A percentile compares a stretch with the other conserved stretches of the same genome.
Evolutionary conservation across 768 basidiomycete genomes (phyloP).

Genomic region (Mrakia blollopis): DNA sequence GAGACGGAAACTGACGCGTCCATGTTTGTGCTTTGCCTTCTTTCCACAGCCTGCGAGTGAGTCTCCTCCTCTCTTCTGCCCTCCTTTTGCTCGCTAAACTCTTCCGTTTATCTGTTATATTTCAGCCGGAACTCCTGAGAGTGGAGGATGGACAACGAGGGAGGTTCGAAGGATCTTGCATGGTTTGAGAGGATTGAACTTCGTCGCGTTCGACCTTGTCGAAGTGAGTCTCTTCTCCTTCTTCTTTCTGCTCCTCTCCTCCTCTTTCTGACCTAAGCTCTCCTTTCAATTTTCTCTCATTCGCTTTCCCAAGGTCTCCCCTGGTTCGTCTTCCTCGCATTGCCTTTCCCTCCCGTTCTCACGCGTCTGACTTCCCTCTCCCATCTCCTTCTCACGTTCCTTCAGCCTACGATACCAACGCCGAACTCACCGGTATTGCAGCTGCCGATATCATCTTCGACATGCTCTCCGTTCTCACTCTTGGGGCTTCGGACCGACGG

Average conservation of each 20-base stretch:
- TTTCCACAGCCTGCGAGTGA: not conserved
- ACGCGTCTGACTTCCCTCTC: not conserved
- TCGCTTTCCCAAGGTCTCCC: not conserved
- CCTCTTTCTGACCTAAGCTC: not conserved
- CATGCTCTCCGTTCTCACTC: conserved; percentile 38
- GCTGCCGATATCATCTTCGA: conserved; percentile 36
- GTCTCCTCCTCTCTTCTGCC: conserved; percentile 38
- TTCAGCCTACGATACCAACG: conserved; percentile 40
- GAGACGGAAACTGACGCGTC: not conserved
- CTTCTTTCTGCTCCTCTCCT: not conserved
- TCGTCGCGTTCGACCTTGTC: conserved; percentile 41
- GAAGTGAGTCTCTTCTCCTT: conserved; percentile 33
- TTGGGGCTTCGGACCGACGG: conserved; percentile 5
- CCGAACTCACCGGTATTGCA: conserved; percentile 27
- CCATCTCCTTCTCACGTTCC: not conserved
- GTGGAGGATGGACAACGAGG: conserved; percentile 40
- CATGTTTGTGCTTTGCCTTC: not conserved
- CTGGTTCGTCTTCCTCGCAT: not conserved
- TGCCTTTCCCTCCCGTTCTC: not conserved
- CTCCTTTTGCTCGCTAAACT: not conserved
- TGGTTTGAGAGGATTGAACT: conserved; percentile 39
- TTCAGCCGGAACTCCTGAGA: not conserved
- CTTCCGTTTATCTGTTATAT: not conserved
- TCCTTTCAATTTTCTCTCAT: not conserved
- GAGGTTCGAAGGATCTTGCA: conserved; percentile 41